Evolutionary conservation across 495 filamentous ascomycete genomes (phyloP).

Genomic region (Aspergillus nanangensis): DNA sequence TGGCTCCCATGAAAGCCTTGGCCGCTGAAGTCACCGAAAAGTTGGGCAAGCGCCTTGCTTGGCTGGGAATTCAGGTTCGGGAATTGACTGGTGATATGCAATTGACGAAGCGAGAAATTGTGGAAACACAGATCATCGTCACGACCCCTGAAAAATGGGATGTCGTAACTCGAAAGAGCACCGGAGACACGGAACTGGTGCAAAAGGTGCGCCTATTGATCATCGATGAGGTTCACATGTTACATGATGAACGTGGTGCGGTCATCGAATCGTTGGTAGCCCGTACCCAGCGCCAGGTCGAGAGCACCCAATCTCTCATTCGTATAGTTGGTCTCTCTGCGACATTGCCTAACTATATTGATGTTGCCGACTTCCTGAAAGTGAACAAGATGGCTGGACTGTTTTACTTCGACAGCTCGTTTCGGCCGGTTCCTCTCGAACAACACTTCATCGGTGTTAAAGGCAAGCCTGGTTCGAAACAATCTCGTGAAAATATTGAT

Average conservation of each 20-base stretch:
- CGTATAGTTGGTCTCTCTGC: conserved; percentile 93
- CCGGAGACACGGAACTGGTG: conserved; percentile 93
- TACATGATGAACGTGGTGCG: conserved; percentile 94
- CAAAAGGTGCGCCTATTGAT: conserved; percentile 96
- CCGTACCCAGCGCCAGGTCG: conserved; percentile 90
- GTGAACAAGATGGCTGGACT: conserved; percentile 90
- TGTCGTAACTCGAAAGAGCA: conserved; percentile 94
- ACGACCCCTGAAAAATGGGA: conserved; percentile 99
- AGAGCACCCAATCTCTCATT: conserved; percentile 96
- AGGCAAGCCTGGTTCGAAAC: conserved; percentile 76
- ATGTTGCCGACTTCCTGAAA: conserved; percentile 94
- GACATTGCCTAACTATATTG: conserved; percentile 91
- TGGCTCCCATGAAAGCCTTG: conserved; percentile 96
- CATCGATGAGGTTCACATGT: conserved; percentile 99
- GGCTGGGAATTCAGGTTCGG: conserved; percentile 83
- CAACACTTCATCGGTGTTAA: conserved; percentile 97
- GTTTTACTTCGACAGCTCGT: conserved; percentile 96
- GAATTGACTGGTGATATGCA: conserved; percentile 99
- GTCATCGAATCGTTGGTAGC: conserved; percentile 95
- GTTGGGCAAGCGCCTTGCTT: conserved; percentile 85
- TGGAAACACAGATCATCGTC: conserved; percentile 95
- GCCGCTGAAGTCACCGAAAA: conserved; percentile 96
- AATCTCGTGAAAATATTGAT: conserved; percentile 85
- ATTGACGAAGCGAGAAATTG: conserved; percentile 91
- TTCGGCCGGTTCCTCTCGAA: conserved; percentile 92